phyloP scores from a whole-genome alignment of 192 early-diverging fungal species.

The Mortierella claussenii region DNA sequence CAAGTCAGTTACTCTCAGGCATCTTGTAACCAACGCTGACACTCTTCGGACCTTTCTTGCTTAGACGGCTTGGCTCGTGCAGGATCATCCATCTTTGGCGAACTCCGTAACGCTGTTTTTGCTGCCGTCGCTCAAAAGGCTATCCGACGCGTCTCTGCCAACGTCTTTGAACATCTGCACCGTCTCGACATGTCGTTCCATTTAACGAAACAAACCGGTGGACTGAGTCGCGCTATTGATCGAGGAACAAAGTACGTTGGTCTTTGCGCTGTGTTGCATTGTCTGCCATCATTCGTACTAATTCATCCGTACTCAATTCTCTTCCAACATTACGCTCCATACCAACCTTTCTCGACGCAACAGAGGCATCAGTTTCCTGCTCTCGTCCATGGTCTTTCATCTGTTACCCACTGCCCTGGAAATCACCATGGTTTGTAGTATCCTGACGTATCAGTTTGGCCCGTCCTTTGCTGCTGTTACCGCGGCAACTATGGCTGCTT shows the following conservation, averaged over 20 bases:
- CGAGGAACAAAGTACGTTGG: slow-evolving; percentile 77
- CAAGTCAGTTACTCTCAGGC: too few species aligned
- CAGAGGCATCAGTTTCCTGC: slow-evolving; percentile 96
- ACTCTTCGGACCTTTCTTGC: neutral
- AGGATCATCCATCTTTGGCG: slow-evolving; percentile 83
- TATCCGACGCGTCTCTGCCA: slow-evolving; percentile 84
- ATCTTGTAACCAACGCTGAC: too few species aligned
- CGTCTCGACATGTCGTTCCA: slow-evolving; percentile 93
- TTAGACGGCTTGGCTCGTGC: slow-evolving; percentile 89
- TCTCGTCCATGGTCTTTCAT: slow-evolving; percentile 96
- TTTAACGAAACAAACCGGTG: slow-evolving; percentile 94
- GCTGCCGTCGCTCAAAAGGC: slow-evolving; percentile 94
- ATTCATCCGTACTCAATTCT: neutral
- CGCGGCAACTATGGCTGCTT: slow-evolving; percentile 76
- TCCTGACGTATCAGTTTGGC: slow-evolving; percentile 77
- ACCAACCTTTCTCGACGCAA: too few species aligned
- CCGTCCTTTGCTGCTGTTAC: slow-evolving; percentile 65
- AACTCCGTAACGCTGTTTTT: slow-evolving; percentile 95
- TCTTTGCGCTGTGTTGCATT: neutral
- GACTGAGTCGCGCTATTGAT: slow-evolving; percentile 96
- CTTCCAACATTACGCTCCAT: too few species aligned
- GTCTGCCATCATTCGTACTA: neutral
- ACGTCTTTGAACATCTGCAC: slow-evolving; percentile 93
- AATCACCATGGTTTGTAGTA: slow-evolving; percentile 94
- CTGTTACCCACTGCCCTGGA: slow-evolving; percentile 94